phyloP scores from a whole-genome alignment of 352 stramenopile species.

The Globisporangium radiosum region DNA sequence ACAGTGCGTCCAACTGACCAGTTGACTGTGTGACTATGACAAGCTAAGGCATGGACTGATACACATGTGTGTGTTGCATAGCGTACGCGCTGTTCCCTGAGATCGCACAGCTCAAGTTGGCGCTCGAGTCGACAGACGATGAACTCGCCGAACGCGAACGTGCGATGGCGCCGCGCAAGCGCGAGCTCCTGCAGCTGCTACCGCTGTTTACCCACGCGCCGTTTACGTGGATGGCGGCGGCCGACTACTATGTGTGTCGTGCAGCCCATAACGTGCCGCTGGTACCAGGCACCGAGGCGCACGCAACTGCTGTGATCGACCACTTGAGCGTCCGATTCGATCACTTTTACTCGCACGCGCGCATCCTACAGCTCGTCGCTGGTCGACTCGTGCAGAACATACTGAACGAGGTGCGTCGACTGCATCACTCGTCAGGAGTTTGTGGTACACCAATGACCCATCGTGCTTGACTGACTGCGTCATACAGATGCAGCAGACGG shows the following conservation, averaged over 20 bases:
- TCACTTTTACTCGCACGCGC: conserved; percentile 70
- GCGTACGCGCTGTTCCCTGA: conserved; percentile 59
- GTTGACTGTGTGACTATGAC: not conserved
- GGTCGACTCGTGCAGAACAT: conserved; percentile 56
- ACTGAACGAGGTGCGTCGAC: conserved; percentile 31
- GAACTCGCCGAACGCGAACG: conserved; percentile 41
- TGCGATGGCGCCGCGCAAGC: conserved; percentile 42
- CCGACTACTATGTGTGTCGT: conserved; percentile 77
- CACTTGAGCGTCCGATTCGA: conserved; percentile 76
- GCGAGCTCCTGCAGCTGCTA: conserved; percentile 44
- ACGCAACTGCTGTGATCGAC: conserved; percentile 24
- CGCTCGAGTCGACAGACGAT: conserved; percentile 44
- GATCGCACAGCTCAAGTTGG: conserved; percentile 45
- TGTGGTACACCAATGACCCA: no score
- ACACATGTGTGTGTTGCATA: conserved; percentile 11
- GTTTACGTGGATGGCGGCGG: conserved; percentile 66
- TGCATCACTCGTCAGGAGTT: no score
- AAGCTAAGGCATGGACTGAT: not conserved
- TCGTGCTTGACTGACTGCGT: not conserved
- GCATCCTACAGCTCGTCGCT: conserved; percentile 60
- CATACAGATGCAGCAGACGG: conserved; percentile 33
- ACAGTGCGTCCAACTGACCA: conserved; percentile 38
- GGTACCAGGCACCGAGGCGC: conserved; percentile 44
- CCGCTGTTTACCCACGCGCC: conserved; percentile 32
- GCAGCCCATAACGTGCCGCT: conserved; percentile 39